Percentiles rank a stretch among this genome's conserved stretches.
These are phyloP conservation scores for Phytophthora rubi DNA, from an alignment of 352 stramenopile species.

Conservation along the genomic window DNA sequence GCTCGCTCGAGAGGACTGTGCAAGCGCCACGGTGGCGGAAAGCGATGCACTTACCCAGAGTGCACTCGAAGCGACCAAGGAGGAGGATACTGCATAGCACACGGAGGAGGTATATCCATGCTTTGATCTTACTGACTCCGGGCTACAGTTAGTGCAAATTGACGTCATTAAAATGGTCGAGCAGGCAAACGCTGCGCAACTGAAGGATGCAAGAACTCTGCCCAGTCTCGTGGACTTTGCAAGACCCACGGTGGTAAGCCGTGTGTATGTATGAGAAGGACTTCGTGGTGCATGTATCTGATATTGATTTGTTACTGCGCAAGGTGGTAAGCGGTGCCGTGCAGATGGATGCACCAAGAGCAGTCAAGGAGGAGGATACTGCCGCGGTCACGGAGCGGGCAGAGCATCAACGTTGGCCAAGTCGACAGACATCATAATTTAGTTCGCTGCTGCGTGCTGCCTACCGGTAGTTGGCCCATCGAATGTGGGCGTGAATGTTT, in stretches of 20 bases:
- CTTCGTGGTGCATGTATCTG: background rate
- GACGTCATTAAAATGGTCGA: background rate
- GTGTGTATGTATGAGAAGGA: background rate
- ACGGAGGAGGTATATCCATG: conserved; percentile 62
- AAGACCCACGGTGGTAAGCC: conserved; percentile 87
- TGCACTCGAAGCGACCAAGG: conserved; percentile 85
- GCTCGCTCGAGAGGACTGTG: conserved; percentile 82
- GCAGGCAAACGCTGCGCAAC: conserved; percentile 72
- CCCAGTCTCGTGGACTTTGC: conserved; percentile 82
- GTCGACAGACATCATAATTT: conserved; percentile 1
- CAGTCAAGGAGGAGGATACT: conserved; percentile 74
- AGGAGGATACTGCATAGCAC: conserved; percentile 83
- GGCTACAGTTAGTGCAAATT: background rate
- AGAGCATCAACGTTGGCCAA: conserved; percentile 1
- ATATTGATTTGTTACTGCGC: background rate
- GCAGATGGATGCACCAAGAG: conserved; percentile 68
- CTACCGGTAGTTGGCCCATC: background rate
- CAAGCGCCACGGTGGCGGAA: conserved; percentile 87
- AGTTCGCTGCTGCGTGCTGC: background rate
- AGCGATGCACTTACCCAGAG: conserved; percentile 62
- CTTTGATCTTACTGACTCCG: background rate
- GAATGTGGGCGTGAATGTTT: conserved; percentile 15
- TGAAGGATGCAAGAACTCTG: conserved; percentile 77
- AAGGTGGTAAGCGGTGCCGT: conserved; percentile 75
- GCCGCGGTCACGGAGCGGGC: conserved; percentile 55